phyloP scores from a whole-genome alignment of 176 grass and related monocot genomes.

The Hyparrhenia diplandra region DNA sequence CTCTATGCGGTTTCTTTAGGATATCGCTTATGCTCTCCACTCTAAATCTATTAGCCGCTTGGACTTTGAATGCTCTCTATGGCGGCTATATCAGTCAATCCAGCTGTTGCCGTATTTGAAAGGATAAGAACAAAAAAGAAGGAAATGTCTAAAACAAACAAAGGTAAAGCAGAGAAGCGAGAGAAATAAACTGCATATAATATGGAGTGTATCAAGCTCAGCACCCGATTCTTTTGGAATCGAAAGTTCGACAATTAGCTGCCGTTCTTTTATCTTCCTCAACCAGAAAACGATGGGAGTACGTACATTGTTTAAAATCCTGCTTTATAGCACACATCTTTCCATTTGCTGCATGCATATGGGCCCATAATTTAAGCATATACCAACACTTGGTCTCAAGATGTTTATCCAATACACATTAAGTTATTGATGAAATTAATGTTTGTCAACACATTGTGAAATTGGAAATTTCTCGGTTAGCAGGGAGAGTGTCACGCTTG shows the following conservation, averaged over 20 bases:
- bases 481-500: background rate
- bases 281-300: background rate
- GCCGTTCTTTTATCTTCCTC: background rate
- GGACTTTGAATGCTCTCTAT: background rate
- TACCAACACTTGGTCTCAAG: background rate
- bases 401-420: background rate
- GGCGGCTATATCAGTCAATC: slow-evolving; percentile 3
- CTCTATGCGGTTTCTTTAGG: background rate
- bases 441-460: background rate
- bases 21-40: background rate
- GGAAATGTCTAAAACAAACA: background rate
- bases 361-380: background rate
- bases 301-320: background rate
- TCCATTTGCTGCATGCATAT: background rate
- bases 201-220: slow-evolving; percentile 14
- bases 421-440: background rate
- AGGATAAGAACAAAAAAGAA: slow-evolving; percentile 17
- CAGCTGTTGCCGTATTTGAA: background rate
- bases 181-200: background rate
- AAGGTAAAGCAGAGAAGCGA: background rate
- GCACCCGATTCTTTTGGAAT: background rate
- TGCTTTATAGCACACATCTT: background rate
- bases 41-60: background rate
- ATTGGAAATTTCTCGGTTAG: slow-evolving; percentile 15
- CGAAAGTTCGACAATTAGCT: background rate